A percentile compares a stretch with the other conserved stretches of the same genome.
These are phyloP conservation scores for Ophiostoma montium DNA, from an alignment of 2,329 filamentous ascomycete genomes.

Conservation along the genomic window DNA sequence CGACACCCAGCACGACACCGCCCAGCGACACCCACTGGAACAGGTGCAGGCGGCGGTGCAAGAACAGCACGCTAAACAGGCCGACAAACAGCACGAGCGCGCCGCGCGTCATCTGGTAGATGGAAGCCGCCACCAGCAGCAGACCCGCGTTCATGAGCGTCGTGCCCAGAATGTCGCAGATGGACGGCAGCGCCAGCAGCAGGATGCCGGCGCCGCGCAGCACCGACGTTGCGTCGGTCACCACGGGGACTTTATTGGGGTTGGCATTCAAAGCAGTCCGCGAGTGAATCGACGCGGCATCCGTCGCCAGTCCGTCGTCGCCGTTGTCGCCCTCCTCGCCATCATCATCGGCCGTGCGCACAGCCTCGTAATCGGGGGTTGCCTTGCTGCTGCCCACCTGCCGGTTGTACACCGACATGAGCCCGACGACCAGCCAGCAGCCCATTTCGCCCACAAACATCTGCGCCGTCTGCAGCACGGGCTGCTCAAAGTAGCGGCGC, in stretches of 20 bases:
- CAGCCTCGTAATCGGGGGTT: constrained; percentile 48
- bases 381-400: constrained; percentile 24
- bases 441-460: constrained; percentile 98
- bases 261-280: constrained; percentile 29
- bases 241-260: constrained; percentile 14
- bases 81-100: constrained; percentile 93
- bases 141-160: constrained; percentile 96
- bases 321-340: no score
- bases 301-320: constrained; percentile 24
- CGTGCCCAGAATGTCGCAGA: constrained; percentile 88
- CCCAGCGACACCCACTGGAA: constrained; percentile 89
- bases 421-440: constrained; percentile 80
- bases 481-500: constrained; percentile 73
- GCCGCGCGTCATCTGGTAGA: constrained; percentile 97
- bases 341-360: constrained; percentile 31
- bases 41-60: constrained; percentile 62
- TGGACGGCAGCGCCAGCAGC: constrained; percentile 70
- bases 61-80: constrained; percentile 83
- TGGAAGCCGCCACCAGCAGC: constrained; percentile 84
- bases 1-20: constrained; percentile 78
- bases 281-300: constrained; percentile 29
- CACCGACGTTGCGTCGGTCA: constrained; percentile 33
- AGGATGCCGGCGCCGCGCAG: constrained; percentile 58
- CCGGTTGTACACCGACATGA: constrained; percentile 51
- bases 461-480: constrained; percentile 88